Conservation (phyloP, 2,329 filamentous ascomycete genomes). For the Hypocreales sp. region DNA sequence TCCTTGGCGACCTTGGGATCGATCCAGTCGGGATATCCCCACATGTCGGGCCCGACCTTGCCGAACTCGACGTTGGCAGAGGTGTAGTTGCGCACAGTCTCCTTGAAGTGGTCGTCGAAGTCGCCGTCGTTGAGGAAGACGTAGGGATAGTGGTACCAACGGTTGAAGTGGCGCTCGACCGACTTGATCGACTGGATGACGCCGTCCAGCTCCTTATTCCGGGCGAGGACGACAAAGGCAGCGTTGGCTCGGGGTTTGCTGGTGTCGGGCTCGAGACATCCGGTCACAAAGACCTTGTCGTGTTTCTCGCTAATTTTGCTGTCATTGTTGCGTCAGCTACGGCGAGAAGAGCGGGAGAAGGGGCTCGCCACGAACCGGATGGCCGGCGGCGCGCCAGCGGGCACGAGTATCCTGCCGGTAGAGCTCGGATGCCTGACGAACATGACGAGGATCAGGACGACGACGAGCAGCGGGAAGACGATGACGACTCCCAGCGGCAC, state of each 20-base stretch:
- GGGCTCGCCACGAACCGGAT: constrained; percentile 52
- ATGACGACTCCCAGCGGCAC: constrained; percentile 86
- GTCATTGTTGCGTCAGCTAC: too few relatives aligned
- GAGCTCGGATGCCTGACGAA: constrained; percentile 80
- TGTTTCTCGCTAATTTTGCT: constrained; percentile 96
- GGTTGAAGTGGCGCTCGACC: constrained; percentile 96
- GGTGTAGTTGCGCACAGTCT: constrained; percentile 79
- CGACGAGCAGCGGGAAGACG: constrained; percentile 79
- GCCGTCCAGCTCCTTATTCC: constrained; percentile 92
- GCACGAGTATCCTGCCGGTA: constrained; percentile 69
- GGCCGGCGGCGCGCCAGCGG: constrained; percentile 71
- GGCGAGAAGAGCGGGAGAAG: not conserved
- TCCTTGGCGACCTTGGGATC: constrained; percentile 89
- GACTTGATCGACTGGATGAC: constrained; percentile 96
- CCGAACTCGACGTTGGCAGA: constrained; percentile 81
- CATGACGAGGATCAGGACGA: constrained; percentile 79
- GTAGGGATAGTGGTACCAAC: constrained; percentile 97
- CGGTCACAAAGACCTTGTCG: constrained; percentile 89
- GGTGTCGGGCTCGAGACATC: constrained; percentile 71
- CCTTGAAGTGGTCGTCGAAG: constrained; percentile 89
- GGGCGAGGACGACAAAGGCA: constrained; percentile 85
- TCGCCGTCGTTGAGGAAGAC: constrained; percentile 97
- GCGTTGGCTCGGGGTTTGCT: constrained; percentile 75
- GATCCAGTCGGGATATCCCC: constrained; percentile 95
- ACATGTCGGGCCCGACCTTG: constrained; percentile 78